phyloP scores from a whole-genome alignment of 768 basidiomycete species.

The Xerocomellus amylosporus region DNA sequence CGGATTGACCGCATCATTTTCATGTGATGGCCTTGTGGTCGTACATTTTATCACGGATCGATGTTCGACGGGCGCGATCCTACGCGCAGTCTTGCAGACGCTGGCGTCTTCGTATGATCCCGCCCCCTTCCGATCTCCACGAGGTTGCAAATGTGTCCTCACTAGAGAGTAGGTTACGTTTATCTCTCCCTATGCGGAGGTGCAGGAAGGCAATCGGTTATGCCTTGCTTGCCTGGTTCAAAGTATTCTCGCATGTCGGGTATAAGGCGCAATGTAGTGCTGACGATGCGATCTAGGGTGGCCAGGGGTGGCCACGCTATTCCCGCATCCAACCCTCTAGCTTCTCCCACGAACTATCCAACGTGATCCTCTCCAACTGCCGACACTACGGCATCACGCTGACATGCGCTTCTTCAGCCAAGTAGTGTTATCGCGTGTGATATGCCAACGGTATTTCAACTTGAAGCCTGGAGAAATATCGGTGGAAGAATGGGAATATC shows the following conservation, averaged over 20 bases:
- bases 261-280: background rate
- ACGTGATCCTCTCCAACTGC: slow-evolving; percentile 36
- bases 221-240: slow-evolving; percentile 35
- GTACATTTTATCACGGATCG: slow-evolving; percentile 54
- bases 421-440: slow-evolving; percentile 46
- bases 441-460: slow-evolving; percentile 42
- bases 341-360: slow-evolving; percentile 33
- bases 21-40: slow-evolving; percentile 44
- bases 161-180: slow-evolving; percentile 37
- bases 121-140: slow-evolving; percentile 27
- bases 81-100: slow-evolving; percentile 44
- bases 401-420: slow-evolving; percentile 49
- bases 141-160: slow-evolving; percentile 41
- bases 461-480: slow-evolving; percentile 50
- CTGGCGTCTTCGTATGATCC: slow-evolving; percentile 24
- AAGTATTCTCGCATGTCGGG: slow-evolving; percentile 27
- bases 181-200: slow-evolving; percentile 35
- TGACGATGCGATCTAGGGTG: slow-evolving; percentile 38
- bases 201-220: slow-evolving; percentile 38
- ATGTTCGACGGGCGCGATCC: slow-evolving; percentile 41
- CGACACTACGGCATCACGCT: slow-evolving; percentile 43
- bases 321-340: too few relatives aligned
- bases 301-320: slow-evolving; percentile 34
- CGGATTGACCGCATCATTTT: too few relatives aligned
- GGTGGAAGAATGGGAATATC: slow-evolving; percentile 49